Base-by-base conservation (phyloP, 139 green algal species). In the Asterochloris erici region DNA sequence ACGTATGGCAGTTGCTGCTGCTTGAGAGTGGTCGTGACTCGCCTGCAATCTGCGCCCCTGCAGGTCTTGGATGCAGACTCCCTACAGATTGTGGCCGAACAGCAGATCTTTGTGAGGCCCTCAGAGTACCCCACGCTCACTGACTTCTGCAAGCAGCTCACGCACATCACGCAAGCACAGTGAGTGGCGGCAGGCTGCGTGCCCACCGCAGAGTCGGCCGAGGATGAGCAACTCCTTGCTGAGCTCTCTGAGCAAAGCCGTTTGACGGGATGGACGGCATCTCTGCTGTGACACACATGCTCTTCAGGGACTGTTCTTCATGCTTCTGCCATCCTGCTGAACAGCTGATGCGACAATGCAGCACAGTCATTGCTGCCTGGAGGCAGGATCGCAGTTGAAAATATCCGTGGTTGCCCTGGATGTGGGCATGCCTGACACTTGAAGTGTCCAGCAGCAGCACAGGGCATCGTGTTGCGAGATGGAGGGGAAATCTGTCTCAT, bases 131-230 rank as follows among this genome's bases (percentile, higher is more conserved):
- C 86, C 0, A 10, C 60, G 23, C 87, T 95, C 1, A 90, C 92
- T 16, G 74, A 85, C 21, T 95, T 95, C 62, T 96, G 92, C 79
- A 87, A 84, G 0, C 74, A 93, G 64, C 87, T 95, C 1, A 95
- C 90, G 0, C 89, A 91, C 85, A 95, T 95, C 54, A 85, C 79
- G 27, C 91, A 95, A 79, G 61, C 83, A 16, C 87, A 90, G 86
- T 86, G 77, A 28, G 77, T 77, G 26, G 21, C 28, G 9, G 26
- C 24, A 60, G 16, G 71, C 26, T 77, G 23, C 71, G 14, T 28
- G 26, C 1, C 71, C 12, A 24, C 16, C 63, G 71, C 23, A 77
- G 16, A 28, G 19, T 38, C 9, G 14, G 9, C 71, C 23, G 14
- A 54, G 23, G 71, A 2, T 19, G 23, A 24, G 23, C 71, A 24